phyloP scores from a whole-genome alignment of 2,329 filamentous ascomycete genomes.

The Calonectria naviculata region DNA sequence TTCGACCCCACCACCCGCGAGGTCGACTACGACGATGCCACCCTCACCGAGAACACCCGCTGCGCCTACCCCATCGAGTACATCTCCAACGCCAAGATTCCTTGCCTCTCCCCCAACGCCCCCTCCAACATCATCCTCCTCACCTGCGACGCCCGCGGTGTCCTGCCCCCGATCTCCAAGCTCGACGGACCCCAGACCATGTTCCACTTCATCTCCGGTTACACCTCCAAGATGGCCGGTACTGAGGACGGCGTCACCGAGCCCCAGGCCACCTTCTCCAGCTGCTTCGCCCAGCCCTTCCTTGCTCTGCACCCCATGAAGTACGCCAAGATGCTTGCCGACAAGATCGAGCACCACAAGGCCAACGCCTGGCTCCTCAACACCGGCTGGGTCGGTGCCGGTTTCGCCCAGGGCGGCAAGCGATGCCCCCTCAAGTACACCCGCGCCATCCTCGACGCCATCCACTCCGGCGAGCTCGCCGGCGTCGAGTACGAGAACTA shows the following conservation, averaged over 20 bases:
- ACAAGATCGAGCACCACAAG: conserved; percentile 96
- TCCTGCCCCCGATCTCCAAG: conserved; percentile 97
- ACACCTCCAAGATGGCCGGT: conserved; percentile 99
- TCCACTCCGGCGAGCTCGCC: conserved; percentile 96
- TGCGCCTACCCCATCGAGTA: conserved; percentile 99
- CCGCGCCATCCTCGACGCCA: conserved; percentile 96
- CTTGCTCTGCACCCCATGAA: conserved; percentile 98
- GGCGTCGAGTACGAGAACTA: conserved; percentile 95
- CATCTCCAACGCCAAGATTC: conserved; percentile 99
- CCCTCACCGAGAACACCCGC: conserved; percentile 97
- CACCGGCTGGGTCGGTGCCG: conserved; percentile 96
- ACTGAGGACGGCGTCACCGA: conserved; percentile 98
- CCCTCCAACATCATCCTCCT: conserved; percentile 98
- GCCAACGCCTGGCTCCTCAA: conserved; percentile 98
- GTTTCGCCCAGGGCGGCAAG: conserved; percentile 91
- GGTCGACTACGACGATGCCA: conserved; percentile 96
- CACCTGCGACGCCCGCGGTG: conserved; percentile 97
- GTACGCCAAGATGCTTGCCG: conserved; percentile 97
- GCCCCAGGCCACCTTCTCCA: conserved; percentile 98
- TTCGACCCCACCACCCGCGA: conserved; percentile 88
- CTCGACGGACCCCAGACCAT: conserved; percentile 95
- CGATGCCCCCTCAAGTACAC: conserved; percentile 99
- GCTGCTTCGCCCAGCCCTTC: conserved; percentile 99
- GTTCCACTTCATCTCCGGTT: conserved; percentile 99
- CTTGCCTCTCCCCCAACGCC: conserved; percentile 87